phyloP scores from a whole-genome alignment of 129 eudicot species.

The Helichrysum umbraculigerum region DNA sequence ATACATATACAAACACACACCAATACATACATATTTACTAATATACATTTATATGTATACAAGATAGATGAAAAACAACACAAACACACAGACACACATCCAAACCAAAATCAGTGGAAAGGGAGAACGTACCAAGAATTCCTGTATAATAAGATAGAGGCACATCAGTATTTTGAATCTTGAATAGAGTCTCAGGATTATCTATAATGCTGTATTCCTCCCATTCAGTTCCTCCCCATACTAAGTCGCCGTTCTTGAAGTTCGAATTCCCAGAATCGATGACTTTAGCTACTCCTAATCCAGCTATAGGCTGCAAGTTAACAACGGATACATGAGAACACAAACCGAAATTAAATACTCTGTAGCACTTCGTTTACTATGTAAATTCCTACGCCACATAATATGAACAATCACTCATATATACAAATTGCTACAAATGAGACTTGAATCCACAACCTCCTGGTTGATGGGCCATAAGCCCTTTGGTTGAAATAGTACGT shows the following conservation, averaged over 20 bases:
- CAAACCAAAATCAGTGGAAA: neutral
- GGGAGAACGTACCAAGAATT: constrained; percentile 68
- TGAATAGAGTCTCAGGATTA: constrained; percentile 31
- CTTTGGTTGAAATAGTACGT: neutral
- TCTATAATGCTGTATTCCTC: constrained; percentile 68
- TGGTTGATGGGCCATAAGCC: too few species aligned
- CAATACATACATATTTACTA: constrained; percentile 15
- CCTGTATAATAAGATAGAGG: constrained; percentile 85
- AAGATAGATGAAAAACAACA: too few species aligned
- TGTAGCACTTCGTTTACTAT: too few species aligned
- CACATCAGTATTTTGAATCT: constrained; percentile 58
- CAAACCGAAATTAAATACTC: too few species aligned
- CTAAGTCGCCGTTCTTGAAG: constrained; percentile 57
- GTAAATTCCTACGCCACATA: too few species aligned
- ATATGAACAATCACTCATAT: too few species aligned
- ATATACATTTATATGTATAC: too few species aligned
- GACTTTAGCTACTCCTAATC: constrained; percentile 64
- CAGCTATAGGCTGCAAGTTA: constrained; percentile 47
- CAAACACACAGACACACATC: too few species aligned
- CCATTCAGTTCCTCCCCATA: constrained; percentile 74
- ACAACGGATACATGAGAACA: neutral
- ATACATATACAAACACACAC: too few species aligned
- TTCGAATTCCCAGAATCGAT: constrained; percentile 58
- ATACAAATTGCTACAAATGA: too few species aligned
- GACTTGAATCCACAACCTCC: too few species aligned